These are phyloP conservation scores for Solanum appendiculatum DNA, from an alignment of 257 asterid species.

Conservation along the genomic window DNA sequence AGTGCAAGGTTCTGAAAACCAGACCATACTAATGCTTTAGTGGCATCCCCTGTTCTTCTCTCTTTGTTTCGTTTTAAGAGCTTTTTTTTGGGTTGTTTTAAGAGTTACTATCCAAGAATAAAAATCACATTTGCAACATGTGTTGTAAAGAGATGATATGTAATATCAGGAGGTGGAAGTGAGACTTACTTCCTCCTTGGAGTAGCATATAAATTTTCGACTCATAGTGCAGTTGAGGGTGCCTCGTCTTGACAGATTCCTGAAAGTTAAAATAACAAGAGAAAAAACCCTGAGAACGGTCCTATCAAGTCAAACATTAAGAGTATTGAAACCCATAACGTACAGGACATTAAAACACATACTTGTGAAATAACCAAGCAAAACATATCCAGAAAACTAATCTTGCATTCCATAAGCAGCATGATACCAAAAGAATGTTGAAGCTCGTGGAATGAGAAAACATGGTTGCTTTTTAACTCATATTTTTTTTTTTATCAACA, in stretches of 20 bases:
- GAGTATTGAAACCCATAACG: neutral
- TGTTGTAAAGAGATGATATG: neutral
- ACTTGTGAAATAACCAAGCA: neutral
- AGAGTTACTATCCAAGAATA: neutral
- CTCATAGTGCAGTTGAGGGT: conserved; percentile 86
- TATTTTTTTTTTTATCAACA: neutral
- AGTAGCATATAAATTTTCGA: conserved; percentile 84
- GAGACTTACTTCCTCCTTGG: conserved; percentile 82
- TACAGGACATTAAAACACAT: neutral
- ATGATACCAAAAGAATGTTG: neutral
- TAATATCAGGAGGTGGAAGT: neutral
- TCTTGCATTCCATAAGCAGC: neutral
- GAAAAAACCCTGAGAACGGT: neutral
- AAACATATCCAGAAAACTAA: neutral
- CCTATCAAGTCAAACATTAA: neutral
- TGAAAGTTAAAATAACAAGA: conserved; percentile 14
- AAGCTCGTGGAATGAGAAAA: neutral
- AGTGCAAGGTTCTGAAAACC: neutral
- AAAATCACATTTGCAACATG: neutral
- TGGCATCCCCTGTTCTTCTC: neutral
- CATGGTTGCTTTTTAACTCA: neutral
- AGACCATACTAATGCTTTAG: neutral
- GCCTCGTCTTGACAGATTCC: conserved; percentile 78
- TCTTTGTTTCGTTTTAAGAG: neutral
- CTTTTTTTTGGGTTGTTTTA: neutral